Conservation (phyloP, 202 grass and related monocot species). For the Cymbopogon flexuosus region DNA sequence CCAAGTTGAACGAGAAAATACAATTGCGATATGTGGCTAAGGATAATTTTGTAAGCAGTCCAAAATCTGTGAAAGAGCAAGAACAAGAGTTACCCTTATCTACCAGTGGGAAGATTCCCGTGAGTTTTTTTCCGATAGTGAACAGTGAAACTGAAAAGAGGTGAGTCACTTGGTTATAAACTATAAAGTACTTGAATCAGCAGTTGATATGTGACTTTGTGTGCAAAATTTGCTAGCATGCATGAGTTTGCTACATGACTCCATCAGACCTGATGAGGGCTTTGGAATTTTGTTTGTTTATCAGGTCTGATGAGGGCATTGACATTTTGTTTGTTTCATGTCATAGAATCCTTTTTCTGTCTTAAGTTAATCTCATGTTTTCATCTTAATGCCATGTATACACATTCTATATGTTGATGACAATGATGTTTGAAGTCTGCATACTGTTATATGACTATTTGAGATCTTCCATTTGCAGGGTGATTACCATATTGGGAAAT, state of each 20-base stretch:
- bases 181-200: neutral
- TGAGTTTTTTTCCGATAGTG: conserved; percentile 56
- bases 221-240: neutral
- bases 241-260: neutral
- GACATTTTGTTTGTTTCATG: conserved; percentile 11
- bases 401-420: conserved; percentile 7
- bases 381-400: conserved; percentile 17
- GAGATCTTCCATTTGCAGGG: conserved; percentile 37
- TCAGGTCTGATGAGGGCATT: neutral
- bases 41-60: conserved; percentile 8
- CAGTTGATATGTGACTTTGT: neutral
- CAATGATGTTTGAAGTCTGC: neutral
- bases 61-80: conserved; percentile 29
- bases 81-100: conserved; percentile 11
- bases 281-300: conserved; percentile 18
- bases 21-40: neutral
- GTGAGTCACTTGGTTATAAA: conserved; percentile 43
- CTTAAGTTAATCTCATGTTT: neutral
- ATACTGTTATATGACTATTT: neutral
- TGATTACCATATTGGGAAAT: conserved; percentile 45
- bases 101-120: conserved; percentile 21
- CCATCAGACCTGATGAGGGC: neutral
- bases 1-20: conserved; percentile 24
- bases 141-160: conserved; percentile 51
- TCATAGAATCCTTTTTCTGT: neutral